Conservation (phyloP, 2,329 filamentous ascomycete genomes). For the Dothideomycetidae sp. region DNA sequence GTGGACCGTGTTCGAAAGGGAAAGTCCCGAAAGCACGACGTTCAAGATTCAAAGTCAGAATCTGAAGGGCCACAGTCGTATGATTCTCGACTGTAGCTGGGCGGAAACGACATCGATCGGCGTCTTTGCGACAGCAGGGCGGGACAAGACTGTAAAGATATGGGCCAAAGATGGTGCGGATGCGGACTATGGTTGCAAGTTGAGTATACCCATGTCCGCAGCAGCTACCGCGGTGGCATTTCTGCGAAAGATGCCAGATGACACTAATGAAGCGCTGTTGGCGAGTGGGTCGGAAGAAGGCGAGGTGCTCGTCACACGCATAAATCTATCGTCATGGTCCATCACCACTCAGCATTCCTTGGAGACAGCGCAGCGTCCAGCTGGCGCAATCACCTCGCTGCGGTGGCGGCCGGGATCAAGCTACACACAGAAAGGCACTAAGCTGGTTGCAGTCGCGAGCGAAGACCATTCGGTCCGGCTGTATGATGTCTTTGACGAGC, state of each 20-base stretch:
- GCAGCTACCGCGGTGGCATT: slow-evolving; percentile 24
- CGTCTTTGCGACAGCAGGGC: slow-evolving; percentile 72
- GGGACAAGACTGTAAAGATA: slow-evolving; percentile 67
- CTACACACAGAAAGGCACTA: slow-evolving; percentile 12
- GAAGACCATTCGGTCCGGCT: slow-evolving; percentile 26
- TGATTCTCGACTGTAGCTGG: slow-evolving; percentile 87
- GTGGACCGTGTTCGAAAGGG: slow-evolving; percentile 66
- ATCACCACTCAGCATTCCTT: slow-evolving; percentile 11
- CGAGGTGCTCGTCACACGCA: slow-evolving; percentile 12
- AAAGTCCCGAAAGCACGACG: slow-evolving; percentile 21
- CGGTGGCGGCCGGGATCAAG: slow-evolving; percentile 19
- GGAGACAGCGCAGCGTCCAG: slow-evolving; percentile 13
- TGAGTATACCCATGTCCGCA: slow-evolving; percentile 16
- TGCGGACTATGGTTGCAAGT: slow-evolving; percentile 13
- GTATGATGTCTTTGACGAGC: slow-evolving; percentile 10
- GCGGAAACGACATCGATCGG: slow-evolving; percentile 36
- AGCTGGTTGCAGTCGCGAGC: slow-evolving; percentile 26
- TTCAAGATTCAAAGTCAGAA: slow-evolving; percentile 53
- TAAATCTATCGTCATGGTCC: slow-evolving; percentile 5
- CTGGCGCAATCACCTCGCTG: slow-evolving; percentile 18
- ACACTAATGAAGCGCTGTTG: slow-evolving; percentile 9
- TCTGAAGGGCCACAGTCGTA: slow-evolving; percentile 74
- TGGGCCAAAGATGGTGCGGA: slow-evolving; percentile 29
- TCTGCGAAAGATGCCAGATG: slow-evolving; percentile 1
- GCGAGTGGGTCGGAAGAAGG: slow-evolving; percentile 21